These are phyloP conservation scores for Sclerospora graminicola DNA, from an alignment of 352 stramenopile genomes.

Conservation along the genomic window DNA sequence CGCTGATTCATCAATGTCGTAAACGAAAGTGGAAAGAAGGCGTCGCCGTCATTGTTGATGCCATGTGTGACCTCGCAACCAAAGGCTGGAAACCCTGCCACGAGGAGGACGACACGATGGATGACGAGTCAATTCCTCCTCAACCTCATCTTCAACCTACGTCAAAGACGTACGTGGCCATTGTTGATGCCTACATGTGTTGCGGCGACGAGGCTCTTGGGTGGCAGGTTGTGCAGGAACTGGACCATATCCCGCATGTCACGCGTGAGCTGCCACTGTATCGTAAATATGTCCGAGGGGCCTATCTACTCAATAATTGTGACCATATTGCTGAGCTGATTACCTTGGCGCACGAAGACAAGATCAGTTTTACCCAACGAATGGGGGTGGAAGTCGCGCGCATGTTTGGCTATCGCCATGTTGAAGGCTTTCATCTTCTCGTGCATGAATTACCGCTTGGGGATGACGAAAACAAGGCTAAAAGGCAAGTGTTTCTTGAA, in stretches of 20 bases:
- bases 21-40: slow-evolving; percentile 80
- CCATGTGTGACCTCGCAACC: slow-evolving; percentile 37
- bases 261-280: slow-evolving; percentile 38
- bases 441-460: slow-evolving; percentile 24
- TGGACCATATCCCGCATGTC: slow-evolving; percentile 28
- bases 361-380: slow-evolving; percentile 41
- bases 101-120: neutral
- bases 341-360: slow-evolving; percentile 30
- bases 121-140: slow-evolving; percentile 14
- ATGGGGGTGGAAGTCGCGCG: slow-evolving; percentile 59
- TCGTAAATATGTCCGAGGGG: slow-evolving; percentile 61
- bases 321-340: slow-evolving; percentile 51
- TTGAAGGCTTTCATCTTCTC: slow-evolving; percentile 43
- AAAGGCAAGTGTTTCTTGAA: slow-evolving; percentile 41
- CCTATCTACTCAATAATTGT: slow-evolving; percentile 52
- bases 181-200: slow-evolving; percentile 70
- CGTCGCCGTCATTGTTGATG: slow-evolving; percentile 42
- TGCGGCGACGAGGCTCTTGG: slow-evolving; percentile 45
- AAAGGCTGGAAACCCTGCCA: slow-evolving; percentile 26
- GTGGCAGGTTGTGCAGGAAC: slow-evolving; percentile 47
- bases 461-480: slow-evolving; percentile 8
- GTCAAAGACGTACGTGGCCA: slow-evolving; percentile 55
- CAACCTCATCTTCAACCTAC: slow-evolving; percentile 51
- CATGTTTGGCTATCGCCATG: slow-evolving; percentile 48
- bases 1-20: slow-evolving; percentile 69